Evolutionary conservation across 2,329 filamentous ascomycete species (phyloP).

Genomic region (Fusarium sublunatum): DNA sequence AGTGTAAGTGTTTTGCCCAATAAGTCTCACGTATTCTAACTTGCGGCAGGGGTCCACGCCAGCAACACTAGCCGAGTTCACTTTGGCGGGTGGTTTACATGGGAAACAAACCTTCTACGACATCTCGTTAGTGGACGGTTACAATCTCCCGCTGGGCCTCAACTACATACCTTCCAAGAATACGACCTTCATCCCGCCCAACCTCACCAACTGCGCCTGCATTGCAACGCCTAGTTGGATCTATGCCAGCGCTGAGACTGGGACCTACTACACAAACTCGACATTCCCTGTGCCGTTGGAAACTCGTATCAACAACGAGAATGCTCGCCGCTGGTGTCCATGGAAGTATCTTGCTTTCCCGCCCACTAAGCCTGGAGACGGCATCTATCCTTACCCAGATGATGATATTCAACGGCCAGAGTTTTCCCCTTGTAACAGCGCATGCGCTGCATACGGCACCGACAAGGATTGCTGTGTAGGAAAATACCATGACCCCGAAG

Average conservation of each 20-base stretch:
- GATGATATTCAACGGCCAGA: constrained; percentile 75
- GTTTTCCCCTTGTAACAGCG: constrained; percentile 82
- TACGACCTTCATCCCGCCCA: constrained; percentile 75
- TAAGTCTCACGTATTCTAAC: constrained; percentile 11
- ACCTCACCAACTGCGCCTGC: constrained; percentile 80
- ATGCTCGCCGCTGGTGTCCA: constrained; percentile 79
- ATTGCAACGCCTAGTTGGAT: constrained; percentile 76
- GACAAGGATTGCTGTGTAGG: constrained; percentile 82
- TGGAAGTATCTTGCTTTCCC: constrained; percentile 78
- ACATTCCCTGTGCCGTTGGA: constrained; percentile 77
- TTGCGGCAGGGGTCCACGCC: constrained; percentile 73
- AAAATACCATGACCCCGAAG: constrained; percentile 69
- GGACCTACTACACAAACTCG: constrained; percentile 70
- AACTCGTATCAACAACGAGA: constrained; percentile 63
- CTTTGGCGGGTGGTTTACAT: constrained; percentile 72
- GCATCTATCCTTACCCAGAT: constrained; percentile 84
- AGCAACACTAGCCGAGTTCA: constrained; percentile 84
- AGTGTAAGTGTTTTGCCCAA: constrained; percentile 63
- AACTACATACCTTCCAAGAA: constrained; percentile 71
- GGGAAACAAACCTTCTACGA: constrained; percentile 80
- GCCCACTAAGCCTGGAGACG: constrained; percentile 76
- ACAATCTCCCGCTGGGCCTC: constrained; percentile 79
- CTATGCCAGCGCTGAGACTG: constrained; percentile 64
- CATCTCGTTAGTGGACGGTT: constrained; percentile 85
- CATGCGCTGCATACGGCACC: constrained; percentile 75